Evolutionary conservation across 306 rosid genomes (phyloP), one percentile per base, ranked within the genome.

Genomic region (Gleditsia sinensis): DNA sequence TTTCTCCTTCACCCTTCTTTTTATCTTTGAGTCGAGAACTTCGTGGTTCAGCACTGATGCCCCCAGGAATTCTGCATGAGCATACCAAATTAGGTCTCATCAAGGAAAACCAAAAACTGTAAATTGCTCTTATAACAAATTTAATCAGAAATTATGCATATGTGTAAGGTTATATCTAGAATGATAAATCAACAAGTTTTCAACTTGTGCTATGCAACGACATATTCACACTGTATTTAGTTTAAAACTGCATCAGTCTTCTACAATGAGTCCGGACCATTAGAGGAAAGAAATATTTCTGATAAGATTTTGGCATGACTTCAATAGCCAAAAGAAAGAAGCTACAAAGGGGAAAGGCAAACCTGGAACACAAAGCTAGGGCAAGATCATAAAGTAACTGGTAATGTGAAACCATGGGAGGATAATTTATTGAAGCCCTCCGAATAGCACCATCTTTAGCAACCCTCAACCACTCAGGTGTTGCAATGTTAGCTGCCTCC

Each of bases 381-480:
- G 97, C 99, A 83, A 90, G 99, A 87, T 95, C 99, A 78, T 95
- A 95, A 67, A 95, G 96, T 84, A 95, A 86, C 86, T 95, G 98
- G 81, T 87, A 92, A 83, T 95, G 99, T 53, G 98, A 95, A 76
- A 92, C 98, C 99, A 95, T 95, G 53, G 99, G 99, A 70, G 98
- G 94, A 78, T 90, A 90, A 76, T 95, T 92, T 78, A 95, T 81
- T 59, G 98, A 95, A 75, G 99, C 99, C 85, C 99, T 89, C 76
- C 98, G 91, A 69, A 95, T 85, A 49, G 99, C 99, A 80, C 98
- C 99, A 79, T 95, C 97, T 75, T 92, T 95, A 36, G 99, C 99
- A 80, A 95, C 84, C 66, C 86, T 86, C 88, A 95, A 86, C 99
- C 99, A 95, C 83, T 95, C 98, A 60, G 99, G 99, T 69, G 99